These are phyloP conservation scores for Ramalina intermedia DNA, from an alignment of 495 filamentous ascomycete genomes.

Conservation along the genomic window DNA sequence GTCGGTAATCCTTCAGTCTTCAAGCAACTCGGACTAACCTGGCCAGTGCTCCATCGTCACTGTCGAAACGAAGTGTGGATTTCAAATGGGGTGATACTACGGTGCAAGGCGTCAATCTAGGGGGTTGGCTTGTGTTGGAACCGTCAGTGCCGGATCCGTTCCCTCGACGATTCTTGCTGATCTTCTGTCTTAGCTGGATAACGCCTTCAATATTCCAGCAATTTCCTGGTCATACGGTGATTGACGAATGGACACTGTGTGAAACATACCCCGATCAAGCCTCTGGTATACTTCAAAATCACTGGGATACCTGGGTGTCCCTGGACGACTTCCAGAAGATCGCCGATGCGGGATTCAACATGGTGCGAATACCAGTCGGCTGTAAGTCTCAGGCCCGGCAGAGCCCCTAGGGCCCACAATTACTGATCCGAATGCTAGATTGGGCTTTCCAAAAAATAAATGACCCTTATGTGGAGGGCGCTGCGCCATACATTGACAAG, in stretches of 20 bases:
- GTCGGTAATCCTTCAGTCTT: too few relatives aligned
- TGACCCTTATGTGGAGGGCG: slow-evolving; percentile 32
- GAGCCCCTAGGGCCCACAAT: background rate
- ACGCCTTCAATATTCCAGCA: slow-evolving; percentile 29
- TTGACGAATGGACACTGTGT: slow-evolving; percentile 49
- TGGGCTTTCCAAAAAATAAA: slow-evolving; percentile 33
- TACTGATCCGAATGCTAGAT: slow-evolving; percentile 4
- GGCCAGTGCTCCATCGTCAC: too few relatives aligned
- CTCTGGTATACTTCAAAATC: slow-evolving; percentile 28
- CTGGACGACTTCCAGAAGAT: slow-evolving; percentile 41
- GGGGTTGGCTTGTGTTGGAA: slow-evolving; percentile 44
- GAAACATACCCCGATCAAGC: slow-evolving; percentile 34
- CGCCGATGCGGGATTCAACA: slow-evolving; percentile 29
- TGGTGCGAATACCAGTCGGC: slow-evolving; percentile 34
- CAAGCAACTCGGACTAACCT: too few relatives aligned
- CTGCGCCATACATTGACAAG: slow-evolving; percentile 29
- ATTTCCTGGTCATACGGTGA: slow-evolving; percentile 22
- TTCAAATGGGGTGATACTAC: slow-evolving; percentile 29
- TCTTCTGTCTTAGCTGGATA: slow-evolving; percentile 21
- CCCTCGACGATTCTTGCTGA: background rate
- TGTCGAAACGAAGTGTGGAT: slow-evolving; percentile 11
- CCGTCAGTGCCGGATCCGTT: slow-evolving; percentile 7
- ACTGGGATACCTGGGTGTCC: slow-evolving; percentile 52
- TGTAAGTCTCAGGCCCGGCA: slow-evolving; percentile 9
- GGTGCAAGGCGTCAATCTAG: slow-evolving; percentile 42